These are phyloP conservation scores for Berkeleyomyces rouxiae DNA, from an alignment of 2,329 filamentous ascomycete genomes.

Conservation along the genomic window DNA sequence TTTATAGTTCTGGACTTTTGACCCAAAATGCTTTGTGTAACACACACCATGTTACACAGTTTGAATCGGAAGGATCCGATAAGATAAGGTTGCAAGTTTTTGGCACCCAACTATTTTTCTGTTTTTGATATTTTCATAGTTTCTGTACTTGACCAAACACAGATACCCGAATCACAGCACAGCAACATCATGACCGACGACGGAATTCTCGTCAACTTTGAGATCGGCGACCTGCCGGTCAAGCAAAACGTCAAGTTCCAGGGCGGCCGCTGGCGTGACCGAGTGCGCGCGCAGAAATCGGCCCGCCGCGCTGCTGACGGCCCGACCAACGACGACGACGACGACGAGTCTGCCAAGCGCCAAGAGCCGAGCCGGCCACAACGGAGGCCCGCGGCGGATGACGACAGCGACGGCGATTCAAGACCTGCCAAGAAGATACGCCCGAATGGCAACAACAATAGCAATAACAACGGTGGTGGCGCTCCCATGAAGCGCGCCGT, in stretches of 20 bases:
- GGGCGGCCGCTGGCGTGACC: conserved; percentile 86
- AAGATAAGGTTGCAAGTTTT: not conserved
- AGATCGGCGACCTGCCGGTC: conserved; percentile 51
- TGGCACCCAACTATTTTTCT: not conserved
- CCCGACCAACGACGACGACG: conserved; percentile 16
- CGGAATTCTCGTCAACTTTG: conserved; percentile 88
- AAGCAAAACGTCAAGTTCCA: conserved; percentile 52
- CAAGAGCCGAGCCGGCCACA: conserved; percentile 24
- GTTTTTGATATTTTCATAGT: too few species aligned
- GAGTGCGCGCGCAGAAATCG: conserved; percentile 29
- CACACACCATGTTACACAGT: not conserved
- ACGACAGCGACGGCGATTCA: conserved; percentile 13
- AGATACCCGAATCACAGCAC: not conserved
- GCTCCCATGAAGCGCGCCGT: conserved; percentile 1
- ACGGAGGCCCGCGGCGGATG: conserved; percentile 15
- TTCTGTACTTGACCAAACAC: not conserved
- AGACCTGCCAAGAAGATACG: conserved; percentile 17
- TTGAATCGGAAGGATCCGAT: not conserved
- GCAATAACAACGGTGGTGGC: not conserved
- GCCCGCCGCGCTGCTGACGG: not conserved
- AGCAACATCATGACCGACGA: conserved; percentile 67
- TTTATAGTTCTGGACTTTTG: not conserved
- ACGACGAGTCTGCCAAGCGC: conserved; percentile 17
- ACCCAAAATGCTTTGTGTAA: not conserved
- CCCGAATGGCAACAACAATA: conserved; percentile 15